Base-by-base conservation (phyloP, 139 green algal species). In the Chlorella sp. region DNA sequence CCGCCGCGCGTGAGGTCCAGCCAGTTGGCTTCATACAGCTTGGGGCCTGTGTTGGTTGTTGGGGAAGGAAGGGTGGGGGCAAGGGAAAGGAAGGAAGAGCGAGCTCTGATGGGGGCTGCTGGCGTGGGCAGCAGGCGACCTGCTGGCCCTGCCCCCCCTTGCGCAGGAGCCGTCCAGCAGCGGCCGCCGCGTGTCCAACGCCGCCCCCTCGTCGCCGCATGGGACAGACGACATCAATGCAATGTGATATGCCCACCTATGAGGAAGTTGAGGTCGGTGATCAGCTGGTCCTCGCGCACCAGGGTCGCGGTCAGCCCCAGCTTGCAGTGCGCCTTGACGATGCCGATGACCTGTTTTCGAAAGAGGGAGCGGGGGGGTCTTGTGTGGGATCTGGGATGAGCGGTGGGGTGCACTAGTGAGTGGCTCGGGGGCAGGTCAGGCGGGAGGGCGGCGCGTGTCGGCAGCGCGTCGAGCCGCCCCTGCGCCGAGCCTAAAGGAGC, bases 11-110 rank as follows among this genome's bases (percentile, higher is more conserved):
- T 96, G 46, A 99, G 86, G 90, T 99, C 96, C 71, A 99, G 88
- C 96, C 96, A 99, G 86, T 99, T 99, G 74, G 96, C 96, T 83
- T 99, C 96, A 71, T 99, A 99, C 78, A 99, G 91, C 88, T 99
- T 98, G 71, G 95, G 93, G 27, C 93, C 85, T 88, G 73, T 5
- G 51, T 36, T 17, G n/a, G n/a, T n/a, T n/a, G n/a, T n/a, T n/a
- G n/a, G n/a, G n/a, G n/a, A n/a, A n/a, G n/a, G n/a, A n/a, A n/a
- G n/a, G n/a, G n/a, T n/a, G n/a, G n/a, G n/a, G n/a, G n/a, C n/a
- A n/a, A n/a, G n/a, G n/a, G n/a, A n/a, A n/a, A n/a, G n/a, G n/a
- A n/a, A n/a, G n/a, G n/a, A n/a, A n/a, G n/a, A n/a, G n/a, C n/a
- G n/a, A n/a, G n/a, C n/a, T n/a, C n/a, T n/a, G n/a, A n/a, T n/a